These are phyloP conservation scores for Neocucurbitaria cava DNA, from an alignment of 2,329 filamentous ascomycete genomes.

Conservation along the genomic window DNA sequence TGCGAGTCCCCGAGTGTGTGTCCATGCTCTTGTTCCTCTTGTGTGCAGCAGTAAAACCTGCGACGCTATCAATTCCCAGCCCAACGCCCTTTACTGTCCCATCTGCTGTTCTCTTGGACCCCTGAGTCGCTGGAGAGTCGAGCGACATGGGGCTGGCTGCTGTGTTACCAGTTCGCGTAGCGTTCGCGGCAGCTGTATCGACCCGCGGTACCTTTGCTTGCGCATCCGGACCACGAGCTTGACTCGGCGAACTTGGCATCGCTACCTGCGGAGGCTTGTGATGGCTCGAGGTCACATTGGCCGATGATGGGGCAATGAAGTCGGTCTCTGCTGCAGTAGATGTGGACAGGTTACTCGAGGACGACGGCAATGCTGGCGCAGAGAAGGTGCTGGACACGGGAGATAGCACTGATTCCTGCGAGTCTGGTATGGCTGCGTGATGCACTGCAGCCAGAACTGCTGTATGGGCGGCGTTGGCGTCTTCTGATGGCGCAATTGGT, in stretches of 20 bases:
- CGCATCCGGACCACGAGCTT: slow-evolving; percentile 54
- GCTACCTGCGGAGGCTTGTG: slow-evolving; percentile 52
- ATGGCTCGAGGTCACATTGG: slow-evolving; percentile 38
- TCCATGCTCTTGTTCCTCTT: slow-evolving; percentile 76
- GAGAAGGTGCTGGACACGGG: slow-evolving; percentile 43
- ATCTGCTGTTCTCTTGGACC: slow-evolving; percentile 78
- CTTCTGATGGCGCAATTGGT: slow-evolving; percentile 27
- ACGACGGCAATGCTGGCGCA: slow-evolving; percentile 39
- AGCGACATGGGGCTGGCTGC: slow-evolving; percentile 51
- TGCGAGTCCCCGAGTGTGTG: slow-evolving; percentile 68
- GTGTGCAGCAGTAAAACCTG: slow-evolving; percentile 57
- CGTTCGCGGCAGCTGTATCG: slow-evolving; percentile 33
- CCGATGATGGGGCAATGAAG: slow-evolving; percentile 33
- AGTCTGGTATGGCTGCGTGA: slow-evolving; percentile 27
- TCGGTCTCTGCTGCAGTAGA: slow-evolving; percentile 38
- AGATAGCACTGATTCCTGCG: slow-evolving; percentile 46
- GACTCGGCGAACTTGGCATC: slow-evolving; percentile 53
- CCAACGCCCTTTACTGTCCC: slow-evolving; percentile 66
- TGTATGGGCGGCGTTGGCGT: slow-evolving; percentile 17
- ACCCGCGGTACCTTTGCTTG: slow-evolving; percentile 26
- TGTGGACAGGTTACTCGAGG: slow-evolving; percentile 40
- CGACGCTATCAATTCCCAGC: slow-evolving; percentile 16
- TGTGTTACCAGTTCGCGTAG: slow-evolving; percentile 37
- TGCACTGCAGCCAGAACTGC: slow-evolving; percentile 14
- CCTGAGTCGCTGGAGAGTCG: slow-evolving; percentile 51